phyloP scores from a whole-genome alignment of 441 rosid species.

The Jatropha podagrica region DNA sequence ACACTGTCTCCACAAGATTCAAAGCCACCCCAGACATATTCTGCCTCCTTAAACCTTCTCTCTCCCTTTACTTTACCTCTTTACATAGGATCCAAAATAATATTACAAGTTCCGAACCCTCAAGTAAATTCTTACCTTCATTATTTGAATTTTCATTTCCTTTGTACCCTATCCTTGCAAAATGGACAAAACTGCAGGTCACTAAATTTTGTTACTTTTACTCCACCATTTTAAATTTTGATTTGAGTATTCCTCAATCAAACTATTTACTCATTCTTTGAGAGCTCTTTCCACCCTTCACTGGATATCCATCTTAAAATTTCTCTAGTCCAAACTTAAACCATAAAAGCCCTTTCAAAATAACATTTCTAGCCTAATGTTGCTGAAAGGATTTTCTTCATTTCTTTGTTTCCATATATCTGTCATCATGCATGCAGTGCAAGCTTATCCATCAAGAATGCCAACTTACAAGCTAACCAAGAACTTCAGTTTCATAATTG shows the following conservation, averaged over 20 bases:
- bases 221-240: neutral
- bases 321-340: neutral
- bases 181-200: neutral
- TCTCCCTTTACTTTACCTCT: neutral
- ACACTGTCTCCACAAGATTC: neutral
- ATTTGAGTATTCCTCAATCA: neutral
- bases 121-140: neutral
- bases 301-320: neutral
- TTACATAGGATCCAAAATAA: neutral
- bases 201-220: neutral
- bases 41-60: neutral
- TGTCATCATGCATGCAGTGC: neutral
- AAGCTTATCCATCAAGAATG: conserved; percentile 14
- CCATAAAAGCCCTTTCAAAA: neutral
- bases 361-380: neutral
- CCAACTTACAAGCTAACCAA: conserved; percentile 68
- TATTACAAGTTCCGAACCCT: neutral
- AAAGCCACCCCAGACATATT: neutral
- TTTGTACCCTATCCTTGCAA: neutral
- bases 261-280: neutral
- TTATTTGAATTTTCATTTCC: neutral
- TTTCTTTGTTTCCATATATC: neutral
- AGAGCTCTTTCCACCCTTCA: neutral
- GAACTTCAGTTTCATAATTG: conserved; percentile 65
- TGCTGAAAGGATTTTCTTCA: neutral